Conservation (phyloP, 345 rosid species). For the Adansonia digitata region DNA sequence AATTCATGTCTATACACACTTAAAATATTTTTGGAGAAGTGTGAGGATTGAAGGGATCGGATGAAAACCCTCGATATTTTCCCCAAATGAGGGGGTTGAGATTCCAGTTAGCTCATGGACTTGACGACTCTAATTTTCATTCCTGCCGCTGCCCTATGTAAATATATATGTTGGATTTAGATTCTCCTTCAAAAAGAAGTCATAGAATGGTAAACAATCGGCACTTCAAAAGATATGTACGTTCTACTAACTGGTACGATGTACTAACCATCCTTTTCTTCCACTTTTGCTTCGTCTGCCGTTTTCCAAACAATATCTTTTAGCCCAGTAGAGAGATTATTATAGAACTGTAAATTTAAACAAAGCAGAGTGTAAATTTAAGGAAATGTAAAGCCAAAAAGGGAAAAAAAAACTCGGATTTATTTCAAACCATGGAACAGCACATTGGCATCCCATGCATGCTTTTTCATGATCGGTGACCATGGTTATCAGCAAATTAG, state of each 20-base stretch:
- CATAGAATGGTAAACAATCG: neutral
- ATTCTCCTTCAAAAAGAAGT: neutral
- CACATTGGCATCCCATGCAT: neutral
- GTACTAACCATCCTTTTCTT: slow-evolving; percentile 14
- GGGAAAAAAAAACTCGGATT: neutral
- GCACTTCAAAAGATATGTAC: neutral
- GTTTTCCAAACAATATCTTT: slow-evolving; percentile 96
- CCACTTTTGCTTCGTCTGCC: slow-evolving; percentile 49
- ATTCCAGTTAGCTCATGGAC: neutral
- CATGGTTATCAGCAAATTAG: neutral
- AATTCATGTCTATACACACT: neutral
- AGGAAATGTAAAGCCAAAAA: neutral
- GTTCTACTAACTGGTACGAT: neutral
- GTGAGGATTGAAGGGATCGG: neutral
- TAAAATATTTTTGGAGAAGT: neutral
- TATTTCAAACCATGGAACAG: neutral
- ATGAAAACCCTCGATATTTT: neutral
- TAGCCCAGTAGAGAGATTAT: slow-evolving; percentile 72
- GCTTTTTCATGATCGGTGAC: neutral
- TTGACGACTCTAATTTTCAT: neutral
- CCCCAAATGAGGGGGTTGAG: neutral
- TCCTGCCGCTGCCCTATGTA: too few relatives aligned
- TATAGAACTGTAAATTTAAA: slow-evolving; percentile 65
- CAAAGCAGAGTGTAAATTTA: neutral
- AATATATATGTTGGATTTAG: neutral